Evolutionary conservation across 257 asterid species (phyloP), one percentile per base, ranked within the genome.

Genomic region (Cynanchum wilfordii): DNA sequence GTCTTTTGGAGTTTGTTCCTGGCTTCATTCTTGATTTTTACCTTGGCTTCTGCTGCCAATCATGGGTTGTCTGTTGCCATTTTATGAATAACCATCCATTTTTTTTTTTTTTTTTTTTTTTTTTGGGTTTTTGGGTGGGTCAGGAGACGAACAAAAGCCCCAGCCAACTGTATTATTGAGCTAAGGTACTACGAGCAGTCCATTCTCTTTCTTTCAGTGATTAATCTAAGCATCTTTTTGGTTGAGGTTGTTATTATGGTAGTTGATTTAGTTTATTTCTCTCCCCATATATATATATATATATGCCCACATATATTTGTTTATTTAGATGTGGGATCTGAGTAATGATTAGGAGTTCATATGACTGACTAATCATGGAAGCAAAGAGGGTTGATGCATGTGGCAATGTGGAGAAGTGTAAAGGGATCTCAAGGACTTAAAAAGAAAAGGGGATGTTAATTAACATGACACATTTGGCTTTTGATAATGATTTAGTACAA

Each of bases 111-210:
- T n/a, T n/a, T n/a, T n/a, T n/a, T n/a, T n/a, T n/a, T n/a, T n/a
- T n/a, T n/a, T n/a, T n/a, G n/a, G n/a, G n/a, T n/a, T n/a, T 5
- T 33, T 33, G 38, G 82, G 90, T 84, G 79, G 97, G 91, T 75
- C 84, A 86, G 63, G 86, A 81, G 95, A 86, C 93, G 88, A 81
- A 83, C 75, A 69, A 85, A 81, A 84, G 80, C 86, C 87, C 60
- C 69, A 54, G 82, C 90, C 91, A 88, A 79, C 93, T 86, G 86
- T 84, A 66, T 78, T 27, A 7, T 63, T 40, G 6, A 42, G 20
- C 19, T 74, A 47, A 70, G 74, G 68, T 72, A 80, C 74, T 71
- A 70, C 76, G 66, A 69, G 51, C 76, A 73, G 50, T 74, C 76
- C 79, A 84, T 73, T 51, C 67, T 73, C 16, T 70, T 60, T 74